Percentiles rank a stretch among this genome's conserved stretches.
These are phyloP conservation scores for Mycena capillaripes DNA, from an alignment of 768 basidiomycete genomes.

Conservation along the genomic window DNA sequence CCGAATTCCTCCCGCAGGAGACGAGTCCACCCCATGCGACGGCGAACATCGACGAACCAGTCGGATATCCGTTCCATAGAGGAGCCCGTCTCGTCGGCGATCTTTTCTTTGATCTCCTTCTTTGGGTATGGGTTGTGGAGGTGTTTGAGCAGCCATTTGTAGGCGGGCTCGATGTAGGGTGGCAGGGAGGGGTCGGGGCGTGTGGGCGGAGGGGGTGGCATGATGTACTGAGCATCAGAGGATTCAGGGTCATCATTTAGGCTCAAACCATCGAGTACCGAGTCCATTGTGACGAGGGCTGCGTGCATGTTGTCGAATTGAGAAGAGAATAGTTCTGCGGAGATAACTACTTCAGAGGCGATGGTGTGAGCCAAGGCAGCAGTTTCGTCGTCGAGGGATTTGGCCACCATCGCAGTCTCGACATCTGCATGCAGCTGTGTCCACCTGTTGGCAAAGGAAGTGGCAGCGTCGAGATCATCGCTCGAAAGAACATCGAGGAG, in stretches of 20 bases:
- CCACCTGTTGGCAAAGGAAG: constrained; percentile 11
- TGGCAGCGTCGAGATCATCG: neutral
- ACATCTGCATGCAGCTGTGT: neutral
- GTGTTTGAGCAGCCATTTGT: constrained; percentile 60
- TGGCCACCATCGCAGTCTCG: neutral
- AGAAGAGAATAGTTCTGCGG: constrained; percentile 30
- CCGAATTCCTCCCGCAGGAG: constrained; percentile 51
- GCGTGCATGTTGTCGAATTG: constrained; percentile 14
- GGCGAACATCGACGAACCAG: constrained; percentile 65
- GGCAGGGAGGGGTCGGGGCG: constrained; percentile 28
- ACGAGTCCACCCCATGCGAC: constrained; percentile 67
- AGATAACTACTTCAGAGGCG: constrained; percentile 33
- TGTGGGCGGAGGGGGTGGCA: neutral
- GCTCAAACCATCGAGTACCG: constrained; percentile 26
- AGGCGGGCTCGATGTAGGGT: constrained; percentile 47
- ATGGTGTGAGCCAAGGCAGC: constrained; percentile 21
- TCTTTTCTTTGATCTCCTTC: constrained; percentile 41
- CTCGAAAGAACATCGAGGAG: neutral
- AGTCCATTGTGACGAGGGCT: constrained; percentile 19
- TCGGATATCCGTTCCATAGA: constrained; percentile 50
- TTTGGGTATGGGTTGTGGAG: constrained; percentile 68
- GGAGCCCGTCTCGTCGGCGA: constrained; percentile 45
- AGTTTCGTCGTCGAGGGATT: constrained; percentile 26
- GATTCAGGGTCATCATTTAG: neutral
- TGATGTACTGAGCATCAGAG: neutral